Evolutionary conservation across 768 basidiomycete species (phyloP).

Genomic region (Boletus sp.): DNA sequence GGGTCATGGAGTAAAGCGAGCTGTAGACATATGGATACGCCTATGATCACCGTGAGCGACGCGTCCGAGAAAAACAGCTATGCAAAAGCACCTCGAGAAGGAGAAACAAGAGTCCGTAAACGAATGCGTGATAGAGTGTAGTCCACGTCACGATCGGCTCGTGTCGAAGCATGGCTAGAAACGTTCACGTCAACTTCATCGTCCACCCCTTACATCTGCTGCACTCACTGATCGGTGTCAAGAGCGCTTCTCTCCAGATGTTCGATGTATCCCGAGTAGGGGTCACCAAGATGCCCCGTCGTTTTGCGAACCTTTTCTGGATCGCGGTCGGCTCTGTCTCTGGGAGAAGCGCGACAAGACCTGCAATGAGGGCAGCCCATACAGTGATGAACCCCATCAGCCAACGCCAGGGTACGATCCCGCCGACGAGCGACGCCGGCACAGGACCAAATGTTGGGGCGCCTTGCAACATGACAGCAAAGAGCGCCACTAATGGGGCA

Average conservation of each 20-base stretch:
- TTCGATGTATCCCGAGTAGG: conserved; percentile 1
- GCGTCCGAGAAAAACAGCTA: not conserved
- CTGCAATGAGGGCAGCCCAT: conserved; percentile 23
- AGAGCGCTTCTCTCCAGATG: conserved; percentile 26
- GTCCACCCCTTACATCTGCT: not conserved
- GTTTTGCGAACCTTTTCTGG: not conserved
- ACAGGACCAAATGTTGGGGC: conserved; percentile 30
- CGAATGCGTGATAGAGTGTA: conserved; percentile 28
- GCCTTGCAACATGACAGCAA: conserved; percentile 30
- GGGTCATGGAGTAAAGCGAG: conserved; percentile 22
- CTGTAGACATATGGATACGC: conserved; percentile 25
- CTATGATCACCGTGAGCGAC: conserved; percentile 3
- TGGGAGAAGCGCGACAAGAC: conserved; percentile 17
- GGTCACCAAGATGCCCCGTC: not conserved
- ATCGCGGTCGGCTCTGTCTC: not conserved
- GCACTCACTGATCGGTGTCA: conserved; percentile 27
- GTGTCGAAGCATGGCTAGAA: conserved; percentile 22
- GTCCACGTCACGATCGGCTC: not conserved
- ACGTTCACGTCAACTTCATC: not conserved
- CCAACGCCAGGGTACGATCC: conserved; percentile 25
- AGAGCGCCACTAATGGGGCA: conserved; percentile 29
- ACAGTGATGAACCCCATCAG: conserved; percentile 14
- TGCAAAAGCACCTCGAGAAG: conserved; percentile 24
- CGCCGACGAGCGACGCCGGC: conserved; percentile 23
- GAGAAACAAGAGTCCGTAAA: conserved; percentile 29